Percentiles rank a stretch among this genome's conserved stretches.
Conservation (phyloP, 1,139 yeast species). For the Candida sanyaensis region DNA sequence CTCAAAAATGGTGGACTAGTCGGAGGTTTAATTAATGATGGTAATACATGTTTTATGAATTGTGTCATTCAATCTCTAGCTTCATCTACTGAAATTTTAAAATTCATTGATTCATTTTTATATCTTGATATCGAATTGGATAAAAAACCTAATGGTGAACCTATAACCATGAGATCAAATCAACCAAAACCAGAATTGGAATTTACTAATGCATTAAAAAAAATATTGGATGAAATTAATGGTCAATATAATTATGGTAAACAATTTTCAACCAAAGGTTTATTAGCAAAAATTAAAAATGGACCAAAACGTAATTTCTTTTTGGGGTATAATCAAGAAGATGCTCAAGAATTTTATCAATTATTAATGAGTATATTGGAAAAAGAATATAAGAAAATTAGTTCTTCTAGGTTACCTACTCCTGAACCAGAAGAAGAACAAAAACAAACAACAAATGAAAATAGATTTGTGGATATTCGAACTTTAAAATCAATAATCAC, state of each 20-base stretch:
- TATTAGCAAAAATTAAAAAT: slow-evolving; percentile 72
- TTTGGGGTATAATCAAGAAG: slow-evolving; percentile 87
- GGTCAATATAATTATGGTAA: slow-evolving; percentile 52
- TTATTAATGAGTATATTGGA: slow-evolving; percentile 73
- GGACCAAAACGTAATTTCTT: slow-evolving; percentile 78
- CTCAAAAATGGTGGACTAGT: slow-evolving; percentile 65
- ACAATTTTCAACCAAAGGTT: slow-evolving; percentile 66
- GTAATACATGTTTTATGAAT: slow-evolving; percentile 93
- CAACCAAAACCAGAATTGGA: slow-evolving; percentile 36
- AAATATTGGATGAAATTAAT: slow-evolving; percentile 55
- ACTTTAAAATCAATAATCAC: slow-evolving; percentile 26
- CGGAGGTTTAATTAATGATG: slow-evolving; percentile 87
- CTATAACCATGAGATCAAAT: slow-evolving; percentile 17
- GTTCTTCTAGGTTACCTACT: slow-evolving; percentile 17
- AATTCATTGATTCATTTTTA: slow-evolving; percentile 54
- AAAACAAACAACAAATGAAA: slow-evolving; percentile 9
- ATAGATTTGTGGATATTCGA: slow-evolving; percentile 22
- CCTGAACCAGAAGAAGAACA: slow-evolving; percentile 23
- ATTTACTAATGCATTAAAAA: slow-evolving; percentile 56
- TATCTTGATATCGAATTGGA: slow-evolving; percentile 25
- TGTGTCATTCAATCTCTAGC: slow-evolving; percentile 84
- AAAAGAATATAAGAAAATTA: slow-evolving; percentile 49
- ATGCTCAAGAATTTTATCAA: slow-evolving; percentile 93
- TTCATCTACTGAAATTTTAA: slow-evolving; percentile 62
- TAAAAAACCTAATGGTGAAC: slow-evolving; percentile 22